Conservation (phyloP, 768 basidiomycete genomes). For the Lentinula guzmanii region DNA sequence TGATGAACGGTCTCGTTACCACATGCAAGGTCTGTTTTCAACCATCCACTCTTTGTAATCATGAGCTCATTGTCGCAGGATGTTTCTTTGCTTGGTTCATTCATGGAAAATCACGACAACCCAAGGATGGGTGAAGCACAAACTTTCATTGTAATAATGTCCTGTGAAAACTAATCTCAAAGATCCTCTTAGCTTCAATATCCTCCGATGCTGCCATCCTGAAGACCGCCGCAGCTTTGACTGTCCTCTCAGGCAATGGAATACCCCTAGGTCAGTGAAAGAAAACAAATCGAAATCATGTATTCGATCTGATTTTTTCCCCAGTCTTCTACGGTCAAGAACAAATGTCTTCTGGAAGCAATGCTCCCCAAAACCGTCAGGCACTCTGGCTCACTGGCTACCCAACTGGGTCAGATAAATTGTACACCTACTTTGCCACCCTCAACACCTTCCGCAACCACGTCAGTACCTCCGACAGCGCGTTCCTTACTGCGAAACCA, state of each 20-base stretch:
- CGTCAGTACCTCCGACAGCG: conserved; percentile 33
- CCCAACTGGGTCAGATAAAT: conserved; percentile 33
- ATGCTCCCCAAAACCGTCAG: conserved; percentile 61
- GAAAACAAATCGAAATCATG: background rate
- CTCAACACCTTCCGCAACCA: conserved; percentile 49
- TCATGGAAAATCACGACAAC: conserved; percentile 68
- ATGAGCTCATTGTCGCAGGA: conserved; percentile 32
- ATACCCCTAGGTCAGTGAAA: conserved; percentile 42
- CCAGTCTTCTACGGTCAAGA: conserved; percentile 64
- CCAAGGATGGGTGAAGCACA: conserved; percentile 48
- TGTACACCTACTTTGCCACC: conserved; percentile 36
- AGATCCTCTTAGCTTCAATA: background rate
- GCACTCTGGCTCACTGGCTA: conserved; percentile 62
- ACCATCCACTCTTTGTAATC: conserved; percentile 22
- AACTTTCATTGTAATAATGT: conserved; percentile 16
- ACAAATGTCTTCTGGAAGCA: conserved; percentile 50
- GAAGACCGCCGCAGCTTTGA: conserved; percentile 48
- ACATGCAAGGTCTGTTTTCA: conserved; percentile 28
- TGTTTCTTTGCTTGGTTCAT: conserved; percentile 42
- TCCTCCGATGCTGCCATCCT: conserved; percentile 1
- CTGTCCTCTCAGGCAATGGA: conserved; percentile 60
- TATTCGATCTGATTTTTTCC: background rate
- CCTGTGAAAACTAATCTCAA: background rate
- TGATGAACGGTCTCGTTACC: background rate
- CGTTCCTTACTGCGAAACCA: conserved; percentile 34